Evolutionary conservation across 257 asterid genomes (phyloP), one percentile per base, ranked within the genome.

Genomic region (Ilex asprella): DNA sequence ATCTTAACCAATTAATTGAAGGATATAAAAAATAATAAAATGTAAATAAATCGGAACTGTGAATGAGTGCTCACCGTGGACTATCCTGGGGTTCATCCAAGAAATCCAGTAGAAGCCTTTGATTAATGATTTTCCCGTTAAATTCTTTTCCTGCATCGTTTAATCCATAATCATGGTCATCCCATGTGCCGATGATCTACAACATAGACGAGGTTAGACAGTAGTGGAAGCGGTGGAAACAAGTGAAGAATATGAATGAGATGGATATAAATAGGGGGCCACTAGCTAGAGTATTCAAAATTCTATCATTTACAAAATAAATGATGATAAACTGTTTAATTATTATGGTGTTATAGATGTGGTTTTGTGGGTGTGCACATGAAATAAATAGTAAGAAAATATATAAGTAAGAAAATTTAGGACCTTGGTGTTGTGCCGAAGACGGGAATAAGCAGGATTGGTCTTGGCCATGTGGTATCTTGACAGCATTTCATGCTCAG

Each of bases 141-240:
- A 74, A 74, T 39, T 74, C 79, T 35, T 74, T 74, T 30, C 79
- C 79, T 30, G 79, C 79, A 56, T 74, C 69, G 31, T 74, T 74
- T 47, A 74, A 56, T 39, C 75, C 79, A 54, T 55, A 74, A 64
- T 74, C 79, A 56, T 74, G 79, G 53, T 74, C 79, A 60, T 74
- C 79, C 79, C 75, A 74, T 0, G 79, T 74, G 43, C 79, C 78
- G 44, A 74, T 39, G 30, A 74, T 65, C 75, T 68, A 61, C 46
- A 15, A 44, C 13, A 21, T 21, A 21, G 6, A 50, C 55, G 5
- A 52, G 43, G 56, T 16, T 56, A 15, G 29, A 31, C 16, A 16
- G 51, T 2, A 16, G 5, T 43, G 10, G 58, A 50, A 16, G 51
- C 1, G 11, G 5, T 43, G 10, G 58, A 50, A 55, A 61, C 2